Percentiles rank a stretch among this genome's conserved stretches.
Evolutionary conservation across 208 protist genomes (phyloP).

Genomic region (Trypanosoma rangeli): DNA sequence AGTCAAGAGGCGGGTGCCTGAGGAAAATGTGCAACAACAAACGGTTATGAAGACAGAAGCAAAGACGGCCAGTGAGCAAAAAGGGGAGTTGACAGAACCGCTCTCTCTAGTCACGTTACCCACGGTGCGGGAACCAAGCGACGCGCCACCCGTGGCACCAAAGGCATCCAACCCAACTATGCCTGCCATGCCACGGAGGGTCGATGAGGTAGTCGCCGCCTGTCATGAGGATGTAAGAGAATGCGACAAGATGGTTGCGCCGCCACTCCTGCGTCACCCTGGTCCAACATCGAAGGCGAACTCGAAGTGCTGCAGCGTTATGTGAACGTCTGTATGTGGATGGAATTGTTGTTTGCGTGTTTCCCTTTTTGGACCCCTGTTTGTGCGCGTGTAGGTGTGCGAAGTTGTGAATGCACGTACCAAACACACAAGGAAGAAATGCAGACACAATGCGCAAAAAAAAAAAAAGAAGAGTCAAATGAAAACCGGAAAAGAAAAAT

Average conservation of each 20-base stretch:
- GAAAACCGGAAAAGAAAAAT: slow-evolving; percentile 1
- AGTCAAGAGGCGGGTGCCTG: neutral
- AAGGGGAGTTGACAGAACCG: neutral
- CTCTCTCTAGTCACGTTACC: neutral
- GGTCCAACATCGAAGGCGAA: slow-evolving; percentile 1
- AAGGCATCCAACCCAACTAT: neutral
- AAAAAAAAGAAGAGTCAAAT: neutral
- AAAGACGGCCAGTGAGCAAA: neutral
- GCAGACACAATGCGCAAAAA: too few species aligned
- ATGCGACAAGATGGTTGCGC: neutral
- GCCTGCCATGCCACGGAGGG: neutral
- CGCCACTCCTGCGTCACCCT: neutral
- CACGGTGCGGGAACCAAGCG: neutral
- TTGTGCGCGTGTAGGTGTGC: neutral
- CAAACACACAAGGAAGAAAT: neutral
- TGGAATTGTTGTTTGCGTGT: neutral
- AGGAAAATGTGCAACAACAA: neutral
- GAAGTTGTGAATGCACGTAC: neutral
- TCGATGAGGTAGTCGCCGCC: neutral
- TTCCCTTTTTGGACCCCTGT: neutral
- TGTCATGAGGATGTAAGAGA: neutral
- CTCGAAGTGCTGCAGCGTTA: slow-evolving; percentile 9
- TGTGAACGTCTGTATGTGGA: slow-evolving; percentile 8
- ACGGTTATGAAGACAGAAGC: neutral
- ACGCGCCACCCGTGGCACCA: neutral